phyloP scores from a whole-genome alignment of 163 green algal genomes.

The Chlamydomonas reinhardtii region DNA sequence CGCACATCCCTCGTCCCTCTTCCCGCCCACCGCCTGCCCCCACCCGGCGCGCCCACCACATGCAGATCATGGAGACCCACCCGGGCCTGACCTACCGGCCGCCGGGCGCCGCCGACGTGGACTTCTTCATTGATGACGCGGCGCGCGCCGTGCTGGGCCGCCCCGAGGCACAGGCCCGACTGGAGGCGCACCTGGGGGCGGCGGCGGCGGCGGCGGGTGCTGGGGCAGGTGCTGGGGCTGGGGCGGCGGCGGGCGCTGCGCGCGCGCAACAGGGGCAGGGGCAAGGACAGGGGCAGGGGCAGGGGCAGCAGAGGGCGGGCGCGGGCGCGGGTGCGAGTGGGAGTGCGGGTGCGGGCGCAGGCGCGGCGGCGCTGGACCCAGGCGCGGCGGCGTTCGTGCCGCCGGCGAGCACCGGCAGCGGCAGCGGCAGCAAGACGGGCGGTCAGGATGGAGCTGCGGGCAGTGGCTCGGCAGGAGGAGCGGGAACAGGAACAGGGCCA shows the following conservation, averaged over 20 bases:
- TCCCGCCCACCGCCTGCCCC: too few relatives aligned
- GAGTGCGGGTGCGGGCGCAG: background rate
- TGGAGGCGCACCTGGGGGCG: conserved; percentile 13
- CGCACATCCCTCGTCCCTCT: too few relatives aligned
- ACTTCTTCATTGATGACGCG: conserved; percentile 29
- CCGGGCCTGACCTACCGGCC: conserved; percentile 6
- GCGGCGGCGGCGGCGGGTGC: background rate
- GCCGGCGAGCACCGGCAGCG: background rate
- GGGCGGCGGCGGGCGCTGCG: too few relatives aligned
- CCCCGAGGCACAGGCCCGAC: background rate
- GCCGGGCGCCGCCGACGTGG: background rate
- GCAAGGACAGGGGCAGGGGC: too few relatives aligned
- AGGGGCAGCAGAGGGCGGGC: too few relatives aligned
- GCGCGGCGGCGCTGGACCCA: background rate
- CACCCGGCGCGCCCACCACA: too few relatives aligned
- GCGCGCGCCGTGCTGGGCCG: conserved; percentile 14
- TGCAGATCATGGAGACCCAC: too few relatives aligned
- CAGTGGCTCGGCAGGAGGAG: background rate
- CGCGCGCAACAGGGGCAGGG: background rate
- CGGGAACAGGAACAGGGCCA: background rate
- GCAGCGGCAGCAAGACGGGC: background rate
- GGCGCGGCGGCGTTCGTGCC: conserved; percentile 22
- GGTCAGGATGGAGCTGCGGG: too few relatives aligned
- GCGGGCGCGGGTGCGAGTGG: background rate
- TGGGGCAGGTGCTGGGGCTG: background rate